Evolutionary conservation across 2,329 filamentous ascomycete genomes (phyloP).

Genomic region (Fusarium sp.): DNA sequence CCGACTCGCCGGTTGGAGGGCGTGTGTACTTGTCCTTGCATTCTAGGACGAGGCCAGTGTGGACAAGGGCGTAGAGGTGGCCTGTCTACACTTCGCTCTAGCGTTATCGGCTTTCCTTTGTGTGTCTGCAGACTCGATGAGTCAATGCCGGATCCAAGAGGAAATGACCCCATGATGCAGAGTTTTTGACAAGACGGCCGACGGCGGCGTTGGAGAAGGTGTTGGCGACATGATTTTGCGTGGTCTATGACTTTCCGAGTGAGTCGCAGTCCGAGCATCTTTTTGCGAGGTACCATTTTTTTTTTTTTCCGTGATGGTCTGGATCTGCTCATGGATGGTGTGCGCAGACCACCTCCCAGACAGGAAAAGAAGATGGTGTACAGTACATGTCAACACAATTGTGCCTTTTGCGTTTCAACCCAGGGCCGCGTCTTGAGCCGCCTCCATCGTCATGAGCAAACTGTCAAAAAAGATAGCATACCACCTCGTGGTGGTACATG

Average conservation of each 20-base stretch:
- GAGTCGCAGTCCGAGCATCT: not conserved
- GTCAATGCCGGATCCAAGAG: slow-evolving; percentile 38
- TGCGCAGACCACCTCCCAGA: not conserved
- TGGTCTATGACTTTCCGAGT: not conserved
- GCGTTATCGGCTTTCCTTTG: not conserved
- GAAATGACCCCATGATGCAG: slow-evolving; percentile 37
- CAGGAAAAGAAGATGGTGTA: slow-evolving; percentile 14
- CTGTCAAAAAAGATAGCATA: not conserved
- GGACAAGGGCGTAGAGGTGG: slow-evolving; percentile 5
- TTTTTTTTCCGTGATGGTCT: not conserved
- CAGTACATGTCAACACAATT: not conserved
- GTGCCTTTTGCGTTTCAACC: slow-evolving; percentile 33
- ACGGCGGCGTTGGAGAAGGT: slow-evolving; percentile 12
- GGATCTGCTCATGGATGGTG: slow-evolving; percentile 7
- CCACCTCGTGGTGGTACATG: not conserved
- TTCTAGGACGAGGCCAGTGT: slow-evolving; percentile 22
- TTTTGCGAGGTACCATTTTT: not conserved
- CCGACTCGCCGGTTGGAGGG: not conserved
- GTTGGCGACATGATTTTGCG: not conserved
- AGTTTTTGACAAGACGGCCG: slow-evolving; percentile 4
- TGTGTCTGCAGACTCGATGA: slow-evolving; percentile 34
- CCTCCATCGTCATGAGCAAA: slow-evolving; percentile 16
- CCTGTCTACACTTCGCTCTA: slow-evolving; percentile 1
- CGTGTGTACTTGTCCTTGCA: not conserved
- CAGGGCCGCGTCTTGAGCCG: slow-evolving; percentile 30